Evolutionary conservation across 371 early-diverging fungal genomes (phyloP).

Genomic region (Rozella allomycis): DNA sequence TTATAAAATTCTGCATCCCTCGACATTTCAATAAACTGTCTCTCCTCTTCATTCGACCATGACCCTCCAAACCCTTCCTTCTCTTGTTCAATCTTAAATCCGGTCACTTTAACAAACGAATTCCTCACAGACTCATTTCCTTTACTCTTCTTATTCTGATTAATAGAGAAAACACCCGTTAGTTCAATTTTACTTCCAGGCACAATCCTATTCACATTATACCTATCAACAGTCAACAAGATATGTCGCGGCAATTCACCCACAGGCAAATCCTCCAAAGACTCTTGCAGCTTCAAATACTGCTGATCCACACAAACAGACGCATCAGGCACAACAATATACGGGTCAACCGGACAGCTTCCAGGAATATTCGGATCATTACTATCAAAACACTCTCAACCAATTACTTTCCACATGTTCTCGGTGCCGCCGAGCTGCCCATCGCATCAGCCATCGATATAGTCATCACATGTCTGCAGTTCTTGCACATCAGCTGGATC

Average conservation of each 20-base stretch:
- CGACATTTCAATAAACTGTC: slow-evolving; percentile 63
- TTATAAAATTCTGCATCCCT: slow-evolving; percentile 68
- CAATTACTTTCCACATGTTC: slow-evolving; percentile 53
- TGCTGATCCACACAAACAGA: slow-evolving; percentile 94
- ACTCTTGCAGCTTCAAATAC: slow-evolving; percentile 92
- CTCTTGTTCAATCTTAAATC: slow-evolving; percentile 62
- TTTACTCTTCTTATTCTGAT: slow-evolving; percentile 28
- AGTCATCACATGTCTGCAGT: slow-evolving; percentile 53
- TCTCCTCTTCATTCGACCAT: slow-evolving; percentile 59
- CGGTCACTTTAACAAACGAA: slow-evolving; percentile 80
- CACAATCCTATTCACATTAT: slow-evolving; percentile 67
- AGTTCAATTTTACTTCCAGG: slow-evolving; percentile 88
- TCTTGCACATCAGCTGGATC: slow-evolving; percentile 68
- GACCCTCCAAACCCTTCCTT: slow-evolving; percentile 26
- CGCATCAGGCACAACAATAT: slow-evolving; percentile 82
- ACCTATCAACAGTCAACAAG: slow-evolving; percentile 66
- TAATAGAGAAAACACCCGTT: slow-evolving; percentile 90
- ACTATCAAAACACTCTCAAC: neutral
- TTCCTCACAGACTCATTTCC: slow-evolving; percentile 69
- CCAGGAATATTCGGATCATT: neutral
- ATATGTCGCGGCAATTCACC: slow-evolving; percentile 97
- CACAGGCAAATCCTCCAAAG: slow-evolving; percentile 91
- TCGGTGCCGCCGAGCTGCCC: slow-evolving; percentile 52
- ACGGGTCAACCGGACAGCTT: slow-evolving; percentile 82
- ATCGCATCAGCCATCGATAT: slow-evolving; percentile 71